A percentile compares a stretch with the other conserved stretches of the same genome.
phyloP scores from a whole-genome alignment of 2,329 filamentous ascomycete species.

The Fusarium azukiicola region DNA sequence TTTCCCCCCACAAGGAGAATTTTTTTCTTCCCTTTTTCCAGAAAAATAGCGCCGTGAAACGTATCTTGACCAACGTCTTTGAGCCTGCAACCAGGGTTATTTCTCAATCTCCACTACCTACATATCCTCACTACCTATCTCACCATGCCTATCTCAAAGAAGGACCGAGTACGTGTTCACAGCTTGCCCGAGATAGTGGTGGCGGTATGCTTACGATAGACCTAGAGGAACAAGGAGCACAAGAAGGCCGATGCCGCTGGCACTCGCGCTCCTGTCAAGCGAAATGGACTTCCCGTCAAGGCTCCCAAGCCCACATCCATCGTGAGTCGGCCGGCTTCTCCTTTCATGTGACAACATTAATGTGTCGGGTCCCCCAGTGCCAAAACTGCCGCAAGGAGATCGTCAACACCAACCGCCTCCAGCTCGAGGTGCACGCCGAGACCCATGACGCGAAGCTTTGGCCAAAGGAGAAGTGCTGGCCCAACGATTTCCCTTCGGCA shows the following conservation, averaged over 20 bases:
- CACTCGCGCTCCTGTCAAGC: constrained; percentile 74
- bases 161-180: constrained; percentile 45
- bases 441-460: constrained; percentile 73
- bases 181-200: no score
- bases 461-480: constrained; percentile 80
- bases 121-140: background rate
- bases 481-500: constrained; percentile 66
- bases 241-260: constrained; percentile 76
- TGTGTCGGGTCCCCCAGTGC: constrained; percentile 60
- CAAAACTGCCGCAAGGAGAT: constrained; percentile 74
- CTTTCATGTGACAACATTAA: background rate
- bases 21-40: constrained; percentile 43
- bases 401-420: constrained; percentile 72
- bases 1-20: background rate
- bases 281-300: constrained; percentile 77
- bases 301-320: constrained; percentile 66
- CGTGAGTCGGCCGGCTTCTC: constrained; percentile 26
- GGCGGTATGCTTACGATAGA: background rate
- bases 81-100: constrained; percentile 12
- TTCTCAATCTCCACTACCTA: background rate
- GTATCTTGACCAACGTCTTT: constrained; percentile 31
- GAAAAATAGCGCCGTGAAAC: constrained; percentile 6
- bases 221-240: constrained; percentile 74
- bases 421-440: constrained; percentile 74
- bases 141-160: constrained; percentile 58